phyloP scores from a whole-genome alignment of 2,329 filamentous ascomycete species.

The Arthrobotrys sphaeroides region DNA sequence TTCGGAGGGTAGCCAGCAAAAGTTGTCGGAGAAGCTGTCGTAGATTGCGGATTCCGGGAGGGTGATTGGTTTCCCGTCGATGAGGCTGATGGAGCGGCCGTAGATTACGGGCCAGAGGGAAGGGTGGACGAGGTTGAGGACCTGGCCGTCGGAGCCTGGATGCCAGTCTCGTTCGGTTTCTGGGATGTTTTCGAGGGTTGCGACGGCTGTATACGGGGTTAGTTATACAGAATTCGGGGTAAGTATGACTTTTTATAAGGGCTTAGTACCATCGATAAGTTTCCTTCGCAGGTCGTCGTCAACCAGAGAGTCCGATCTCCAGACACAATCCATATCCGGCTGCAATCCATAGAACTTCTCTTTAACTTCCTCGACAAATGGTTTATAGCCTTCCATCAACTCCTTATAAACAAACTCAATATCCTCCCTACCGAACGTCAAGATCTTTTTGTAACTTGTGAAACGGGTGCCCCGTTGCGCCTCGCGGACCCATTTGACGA shows the following conservation, averaged over 20 bases:
- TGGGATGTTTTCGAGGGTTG: slow-evolving; percentile 66
- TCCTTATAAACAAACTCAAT: slow-evolving; percentile 26
- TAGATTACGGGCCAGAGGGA: slow-evolving; percentile 72
- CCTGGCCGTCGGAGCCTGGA: slow-evolving; percentile 67
- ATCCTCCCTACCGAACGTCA: slow-evolving; percentile 29
- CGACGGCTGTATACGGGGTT: slow-evolving; percentile 60
- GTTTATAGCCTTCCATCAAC: slow-evolving; percentile 37
- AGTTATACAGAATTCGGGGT: too few relatives aligned
- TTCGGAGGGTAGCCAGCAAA: slow-evolving; percentile 47
- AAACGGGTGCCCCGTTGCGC: slow-evolving; percentile 3
- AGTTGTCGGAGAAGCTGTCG: slow-evolving; percentile 24
- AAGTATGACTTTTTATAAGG: too few relatives aligned
- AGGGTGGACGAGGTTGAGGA: slow-evolving; percentile 72
- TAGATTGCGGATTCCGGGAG: slow-evolving; percentile 24
- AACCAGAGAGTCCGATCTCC: slow-evolving; percentile 34
- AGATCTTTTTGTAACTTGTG: neutral
- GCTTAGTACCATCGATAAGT: slow-evolving; percentile 44
- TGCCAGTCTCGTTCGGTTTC: slow-evolving; percentile 70
- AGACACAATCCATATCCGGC: slow-evolving; percentile 51
- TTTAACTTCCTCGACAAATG: slow-evolving; percentile 15
- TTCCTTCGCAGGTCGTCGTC: slow-evolving; percentile 26
- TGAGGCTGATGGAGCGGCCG: slow-evolving; percentile 59
- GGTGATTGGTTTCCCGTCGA: slow-evolving; percentile 33
- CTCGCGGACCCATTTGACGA: slow-evolving; percentile 46
- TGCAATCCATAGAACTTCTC: slow-evolving; percentile 29